Evolutionary conservation across 441 rosid species (phyloP).

Genomic region (Populus hybrid): DNA sequence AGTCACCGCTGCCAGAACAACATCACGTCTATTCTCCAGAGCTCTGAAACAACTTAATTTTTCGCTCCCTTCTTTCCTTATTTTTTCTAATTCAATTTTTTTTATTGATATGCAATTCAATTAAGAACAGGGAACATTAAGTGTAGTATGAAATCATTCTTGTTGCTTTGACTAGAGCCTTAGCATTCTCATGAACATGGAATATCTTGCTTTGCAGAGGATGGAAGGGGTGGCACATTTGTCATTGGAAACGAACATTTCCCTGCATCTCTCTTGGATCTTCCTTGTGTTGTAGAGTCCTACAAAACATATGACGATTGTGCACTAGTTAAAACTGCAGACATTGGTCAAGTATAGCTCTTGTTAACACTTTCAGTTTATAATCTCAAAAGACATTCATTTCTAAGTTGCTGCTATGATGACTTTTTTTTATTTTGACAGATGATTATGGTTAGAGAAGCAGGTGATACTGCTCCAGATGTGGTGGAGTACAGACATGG

Average conservation of each 20-base stretch:
- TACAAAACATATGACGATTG: slow-evolving; percentile 86
- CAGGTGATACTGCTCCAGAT: slow-evolving; percentile 66
- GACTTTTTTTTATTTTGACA: slow-evolving; percentile 20
- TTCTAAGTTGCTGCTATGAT: neutral
- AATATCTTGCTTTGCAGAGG: slow-evolving; percentile 41
- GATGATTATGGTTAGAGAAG: slow-evolving; percentile 96
- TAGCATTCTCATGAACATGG: slow-evolving; percentile 1
- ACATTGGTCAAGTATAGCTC: slow-evolving; percentile 70
- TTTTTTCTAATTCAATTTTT: neutral
- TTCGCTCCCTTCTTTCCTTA: neutral
- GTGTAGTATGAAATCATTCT: neutral
- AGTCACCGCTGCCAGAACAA: neutral
- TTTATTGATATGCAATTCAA: neutral
- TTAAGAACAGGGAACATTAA: neutral
- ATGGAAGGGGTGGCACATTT: slow-evolving; percentile 81
- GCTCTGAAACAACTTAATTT: neutral
- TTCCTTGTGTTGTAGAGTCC: slow-evolving; percentile 88
- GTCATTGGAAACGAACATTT: slow-evolving; percentile 61
- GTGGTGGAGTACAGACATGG: slow-evolving; percentile 84
- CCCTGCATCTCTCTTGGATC: slow-evolving; percentile 78
- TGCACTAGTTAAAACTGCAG: slow-evolving; percentile 80
- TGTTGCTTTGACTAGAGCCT: neutral
- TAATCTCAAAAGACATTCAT: neutral
- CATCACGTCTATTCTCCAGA: neutral
- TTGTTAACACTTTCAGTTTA: neutral